Evolutionary conservation across 2,329 filamentous ascomycete genomes (phyloP).

Genomic region (Karstenula rhodostoma): DNA sequence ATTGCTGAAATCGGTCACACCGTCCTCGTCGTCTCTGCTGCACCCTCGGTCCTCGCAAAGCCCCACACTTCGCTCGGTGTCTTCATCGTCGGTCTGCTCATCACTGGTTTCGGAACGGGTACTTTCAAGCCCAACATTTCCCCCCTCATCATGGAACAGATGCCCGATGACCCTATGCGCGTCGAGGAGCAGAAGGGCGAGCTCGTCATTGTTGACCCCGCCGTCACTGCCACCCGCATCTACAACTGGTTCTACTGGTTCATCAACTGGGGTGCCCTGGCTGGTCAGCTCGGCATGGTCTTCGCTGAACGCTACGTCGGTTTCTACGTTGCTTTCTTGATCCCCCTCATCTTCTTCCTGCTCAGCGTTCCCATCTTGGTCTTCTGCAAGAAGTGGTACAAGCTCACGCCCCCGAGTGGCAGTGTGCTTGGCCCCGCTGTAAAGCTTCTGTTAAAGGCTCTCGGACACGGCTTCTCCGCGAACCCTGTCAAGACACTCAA

Average conservation of each 20-base stretch:
- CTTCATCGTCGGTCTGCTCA: conserved; percentile 56
- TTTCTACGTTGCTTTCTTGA: conserved; percentile 74
- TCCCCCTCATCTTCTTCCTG: conserved; percentile 70
- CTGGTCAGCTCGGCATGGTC: conserved; percentile 70
- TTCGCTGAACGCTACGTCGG: conserved; percentile 71
- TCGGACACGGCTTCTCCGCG: conserved; percentile 1
- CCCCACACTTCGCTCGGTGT: conserved; percentile 52
- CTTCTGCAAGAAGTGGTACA: conserved; percentile 25
- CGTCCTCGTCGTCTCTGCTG: conserved; percentile 59
- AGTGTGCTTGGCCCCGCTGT: conserved; percentile 73
- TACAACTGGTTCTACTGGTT: conserved; percentile 75
- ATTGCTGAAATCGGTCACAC: conserved; percentile 57
- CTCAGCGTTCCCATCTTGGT: conserved; percentile 64
- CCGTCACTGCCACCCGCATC: conserved; percentile 68
- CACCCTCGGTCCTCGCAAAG: conserved; percentile 52
- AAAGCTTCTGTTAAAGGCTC: conserved; percentile 62
- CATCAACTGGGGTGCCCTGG: conserved; percentile 71
- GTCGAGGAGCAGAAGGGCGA: conserved; percentile 64
- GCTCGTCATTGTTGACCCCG: conserved; percentile 72
- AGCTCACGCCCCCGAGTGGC: conserved; percentile 66
- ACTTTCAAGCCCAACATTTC: conserved; percentile 53
- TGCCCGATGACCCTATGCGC: conserved; percentile 58
- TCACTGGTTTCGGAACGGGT: conserved; percentile 50
- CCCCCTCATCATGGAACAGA: conserved; percentile 72
- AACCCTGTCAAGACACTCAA: conserved; percentile 7